phyloP scores from a whole-genome alignment of 305 asterid genomes.

The Fraxinus sp. region DNA sequence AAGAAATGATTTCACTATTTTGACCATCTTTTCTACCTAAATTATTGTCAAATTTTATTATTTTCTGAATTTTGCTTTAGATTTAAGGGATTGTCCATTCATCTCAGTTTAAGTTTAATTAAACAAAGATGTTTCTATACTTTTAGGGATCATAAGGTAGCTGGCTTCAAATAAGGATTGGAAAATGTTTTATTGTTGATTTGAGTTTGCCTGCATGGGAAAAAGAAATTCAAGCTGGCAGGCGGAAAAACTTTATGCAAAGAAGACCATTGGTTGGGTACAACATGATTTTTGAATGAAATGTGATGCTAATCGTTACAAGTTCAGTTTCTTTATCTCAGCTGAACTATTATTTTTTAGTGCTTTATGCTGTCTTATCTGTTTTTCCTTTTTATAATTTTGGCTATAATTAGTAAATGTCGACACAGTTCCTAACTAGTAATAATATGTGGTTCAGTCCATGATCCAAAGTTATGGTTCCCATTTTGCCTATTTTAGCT shows the following conservation, averaged over 20 bases:
- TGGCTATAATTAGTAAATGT: background rate
- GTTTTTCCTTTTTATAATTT: background rate
- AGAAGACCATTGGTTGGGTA: background rate
- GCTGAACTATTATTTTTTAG: background rate
- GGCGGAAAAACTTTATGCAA: background rate
- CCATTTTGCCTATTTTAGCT: background rate
- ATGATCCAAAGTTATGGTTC: background rate
- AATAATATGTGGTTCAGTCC: background rate
- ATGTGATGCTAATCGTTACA: background rate
- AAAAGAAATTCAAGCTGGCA: background rate
- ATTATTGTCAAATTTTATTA: background rate
- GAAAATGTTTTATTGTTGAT: background rate
- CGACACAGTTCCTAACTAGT: background rate
- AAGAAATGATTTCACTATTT: constrained; percentile 1
- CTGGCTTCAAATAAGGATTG: background rate
- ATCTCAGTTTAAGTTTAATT: background rate
- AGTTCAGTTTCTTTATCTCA: background rate
- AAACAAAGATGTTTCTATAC: background rate
- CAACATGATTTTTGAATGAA: background rate
- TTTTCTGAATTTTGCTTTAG: background rate
- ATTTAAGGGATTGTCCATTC: background rate
- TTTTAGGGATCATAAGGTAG: background rate
- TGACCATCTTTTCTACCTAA: background rate
- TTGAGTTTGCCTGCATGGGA: background rate
- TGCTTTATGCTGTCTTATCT: background rate